Conservation (phyloP, 2,329 filamentous ascomycete species). For the Chrysoporthe austroafricana region DNA sequence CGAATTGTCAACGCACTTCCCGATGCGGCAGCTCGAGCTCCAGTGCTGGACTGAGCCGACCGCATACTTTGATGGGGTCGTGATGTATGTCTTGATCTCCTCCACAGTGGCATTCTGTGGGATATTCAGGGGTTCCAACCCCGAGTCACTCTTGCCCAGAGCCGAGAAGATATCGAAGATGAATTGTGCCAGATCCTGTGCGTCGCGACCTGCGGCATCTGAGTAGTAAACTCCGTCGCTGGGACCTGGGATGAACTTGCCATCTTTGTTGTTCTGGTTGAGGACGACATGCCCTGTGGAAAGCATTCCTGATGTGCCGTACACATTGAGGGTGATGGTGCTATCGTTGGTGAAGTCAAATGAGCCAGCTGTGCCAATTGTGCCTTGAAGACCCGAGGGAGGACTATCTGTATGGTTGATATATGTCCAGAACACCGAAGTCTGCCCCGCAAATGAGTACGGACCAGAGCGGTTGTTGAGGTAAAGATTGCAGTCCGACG, state of each 20-base stretch:
- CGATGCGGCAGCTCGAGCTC: slow-evolving; percentile 56
- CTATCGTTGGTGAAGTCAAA: slow-evolving; percentile 44
- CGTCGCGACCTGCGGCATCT: slow-evolving; percentile 47
- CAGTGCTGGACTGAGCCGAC: slow-evolving; percentile 57
- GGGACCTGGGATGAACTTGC: slow-evolving; percentile 47
- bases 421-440: slow-evolving; percentile 56
- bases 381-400: slow-evolving; percentile 53
- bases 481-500: slow-evolving; percentile 50
- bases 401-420: slow-evolving; percentile 44
- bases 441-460: slow-evolving; percentile 57
- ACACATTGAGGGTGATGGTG: slow-evolving; percentile 60
- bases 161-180: slow-evolving; percentile 53
- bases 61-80: slow-evolving; percentile 51
- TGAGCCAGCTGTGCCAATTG: slow-evolving; percentile 53
- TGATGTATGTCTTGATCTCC: slow-evolving; percentile 55
- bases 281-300: slow-evolving; percentile 52
- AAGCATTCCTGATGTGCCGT: slow-evolving; percentile 58
- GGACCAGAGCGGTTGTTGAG: slow-evolving; percentile 53
- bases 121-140: slow-evolving; percentile 53
- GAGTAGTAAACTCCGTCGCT: slow-evolving; percentile 50
- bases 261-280: slow-evolving; percentile 36
- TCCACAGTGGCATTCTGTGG: slow-evolving; percentile 48
- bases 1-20: slow-evolving; percentile 51
- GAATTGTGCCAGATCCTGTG: slow-evolving; percentile 52
- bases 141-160: slow-evolving; percentile 42